phyloP scores from a whole-genome alignment of 2,329 filamentous ascomycete genomes.

The Cercospora sp. region DNA sequence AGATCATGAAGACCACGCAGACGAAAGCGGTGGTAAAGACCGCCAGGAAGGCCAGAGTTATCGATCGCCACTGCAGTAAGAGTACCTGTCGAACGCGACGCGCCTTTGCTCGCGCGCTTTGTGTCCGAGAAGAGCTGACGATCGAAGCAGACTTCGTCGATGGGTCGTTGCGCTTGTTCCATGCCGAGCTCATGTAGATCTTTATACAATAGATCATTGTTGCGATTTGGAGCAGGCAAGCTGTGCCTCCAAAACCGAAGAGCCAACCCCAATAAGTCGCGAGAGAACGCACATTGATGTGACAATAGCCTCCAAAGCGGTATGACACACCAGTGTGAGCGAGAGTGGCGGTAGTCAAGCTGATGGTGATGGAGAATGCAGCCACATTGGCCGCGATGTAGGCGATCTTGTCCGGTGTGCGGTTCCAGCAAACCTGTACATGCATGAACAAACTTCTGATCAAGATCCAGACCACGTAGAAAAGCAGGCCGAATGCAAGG shows the following conservation, averaged over 20 bases:
- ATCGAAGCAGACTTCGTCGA: slow-evolving; percentile 24
- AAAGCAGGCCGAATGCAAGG: slow-evolving; percentile 75
- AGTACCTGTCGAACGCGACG: slow-evolving; percentile 75
- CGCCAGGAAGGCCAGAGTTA: slow-evolving; percentile 76
- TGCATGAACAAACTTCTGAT: slow-evolving; percentile 43
- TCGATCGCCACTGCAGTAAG: slow-evolving; percentile 78
- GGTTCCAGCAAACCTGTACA: slow-evolving; percentile 43
- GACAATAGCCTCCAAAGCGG: slow-evolving; percentile 80
- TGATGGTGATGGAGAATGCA: slow-evolving; percentile 36
- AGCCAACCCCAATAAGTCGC: slow-evolving; percentile 44
- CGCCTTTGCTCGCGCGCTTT: slow-evolving; percentile 63
- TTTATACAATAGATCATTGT: slow-evolving; percentile 42
- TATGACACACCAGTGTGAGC: slow-evolving; percentile 41
- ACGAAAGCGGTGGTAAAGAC: slow-evolving; percentile 45
- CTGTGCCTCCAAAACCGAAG: slow-evolving; percentile 36
- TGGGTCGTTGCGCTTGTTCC: slow-evolving; percentile 25
- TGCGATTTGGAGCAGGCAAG: slow-evolving; percentile 38
- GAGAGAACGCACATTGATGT: slow-evolving; percentile 66
- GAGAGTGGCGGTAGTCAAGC: slow-evolving; percentile 48
- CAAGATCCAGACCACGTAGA: slow-evolving; percentile 78
- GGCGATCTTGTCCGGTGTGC: slow-evolving; percentile 35
- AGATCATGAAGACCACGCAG: slow-evolving; percentile 31
- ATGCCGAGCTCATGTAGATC: slow-evolving; percentile 35
- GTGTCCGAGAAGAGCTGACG: slow-evolving; percentile 21
- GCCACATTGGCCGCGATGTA: slow-evolving; percentile 36